Evolutionary conservation across 1,284 basidiomycete genomes (phyloP), one percentile per base, ranked within the genome.

Genomic region (Cutaneotrichosporon mucoides): DNA sequence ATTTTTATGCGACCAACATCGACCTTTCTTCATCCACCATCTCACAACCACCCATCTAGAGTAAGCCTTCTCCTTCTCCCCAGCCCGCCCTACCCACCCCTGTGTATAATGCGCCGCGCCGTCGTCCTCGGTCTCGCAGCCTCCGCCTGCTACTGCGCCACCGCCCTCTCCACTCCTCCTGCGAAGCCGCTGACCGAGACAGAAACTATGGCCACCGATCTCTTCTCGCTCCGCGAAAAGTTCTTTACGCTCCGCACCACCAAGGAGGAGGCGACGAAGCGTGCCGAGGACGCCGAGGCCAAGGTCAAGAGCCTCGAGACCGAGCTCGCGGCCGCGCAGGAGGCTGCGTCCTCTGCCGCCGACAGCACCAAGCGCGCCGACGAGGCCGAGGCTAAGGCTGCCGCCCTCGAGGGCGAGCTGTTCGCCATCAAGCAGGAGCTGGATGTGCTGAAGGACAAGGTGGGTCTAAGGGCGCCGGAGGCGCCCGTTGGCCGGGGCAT

Each of bases 201-300:
- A 48, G 46, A 48, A 48, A 48, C 46, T 36, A 50, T 50, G 49
- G 49, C 38, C 37, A 40, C 49, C 10, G 49, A 50, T 40, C 49
- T 50, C 36, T 37, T 50, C 49, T 50, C 49, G 36, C 49, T 50
- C 49, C 49, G 49, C 16, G 49, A 50, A n/a, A 50, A 50, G 49
- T 50, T 50, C 49, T 50, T 50, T 24, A 40, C 49, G 16, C 49
- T 50, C 49, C 49, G 49, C 49, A 50, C 36, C 49, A 38, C 49
- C 49, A 50, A 50, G 49, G 49, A 50, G 36, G 49, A 50, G 49
- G 49, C 49, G 36, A 40, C 36, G n/a, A 50, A 50, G 49, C 49
- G 38, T 15, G 49, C 49, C 49, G 49, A 37, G 36, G 49, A 50
- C 15, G 36, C 38, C 49, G 49, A 50, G 38, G 49, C 16, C 8